phyloP scores from a whole-genome alignment of 2,329 filamentous ascomycete species.

The Ceratocystis eucalypticola region DNA sequence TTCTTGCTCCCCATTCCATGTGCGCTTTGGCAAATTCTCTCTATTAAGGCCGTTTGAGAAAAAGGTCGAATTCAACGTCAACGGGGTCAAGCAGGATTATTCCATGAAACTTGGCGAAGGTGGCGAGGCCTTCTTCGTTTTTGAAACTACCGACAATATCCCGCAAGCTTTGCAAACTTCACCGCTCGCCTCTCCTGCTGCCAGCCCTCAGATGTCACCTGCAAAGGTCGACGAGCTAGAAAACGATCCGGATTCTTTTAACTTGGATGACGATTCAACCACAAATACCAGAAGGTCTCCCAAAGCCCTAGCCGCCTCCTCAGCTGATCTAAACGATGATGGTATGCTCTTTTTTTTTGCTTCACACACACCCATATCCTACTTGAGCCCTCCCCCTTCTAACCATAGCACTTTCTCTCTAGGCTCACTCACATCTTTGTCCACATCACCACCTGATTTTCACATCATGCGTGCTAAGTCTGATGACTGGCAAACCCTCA shows the following conservation, averaged over 20 bases:
- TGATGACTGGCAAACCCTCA: slow-evolving; percentile 24
- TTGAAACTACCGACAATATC: slow-evolving; percentile 83
- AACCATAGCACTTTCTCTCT: neutral
- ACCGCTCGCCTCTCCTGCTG: slow-evolving; percentile 77
- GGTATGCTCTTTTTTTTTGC: slow-evolving; percentile 20
- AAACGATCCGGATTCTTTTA: slow-evolving; percentile 20
- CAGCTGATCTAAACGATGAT: slow-evolving; percentile 26
- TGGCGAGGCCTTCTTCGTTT: slow-evolving; percentile 97
- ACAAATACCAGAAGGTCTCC: slow-evolving; percentile 39
- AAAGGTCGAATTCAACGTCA: slow-evolving; percentile 96
- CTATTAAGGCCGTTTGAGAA: slow-evolving; percentile 90
- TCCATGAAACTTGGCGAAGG: slow-evolving; percentile 97
- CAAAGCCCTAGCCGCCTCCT: slow-evolving; percentile 33
- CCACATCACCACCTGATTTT: slow-evolving; percentile 39
- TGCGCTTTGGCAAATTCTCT: slow-evolving; percentile 97
- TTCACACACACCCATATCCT: neutral
- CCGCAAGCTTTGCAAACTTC: slow-evolving; percentile 92
- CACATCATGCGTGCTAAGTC: slow-evolving; percentile 41
- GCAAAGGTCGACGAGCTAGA: slow-evolving; percentile 22
- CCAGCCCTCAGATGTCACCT: slow-evolving; percentile 56
- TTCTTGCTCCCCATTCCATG: slow-evolving; percentile 92
- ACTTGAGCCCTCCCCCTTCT: neutral
- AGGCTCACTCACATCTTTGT: slow-evolving; percentile 41
- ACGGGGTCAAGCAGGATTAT: slow-evolving; percentile 80
- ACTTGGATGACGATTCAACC: slow-evolving; percentile 53